Base-by-base conservation (phyloP, 352 stramenopile genomes). In the Globisporangium acanthophoron region DNA sequence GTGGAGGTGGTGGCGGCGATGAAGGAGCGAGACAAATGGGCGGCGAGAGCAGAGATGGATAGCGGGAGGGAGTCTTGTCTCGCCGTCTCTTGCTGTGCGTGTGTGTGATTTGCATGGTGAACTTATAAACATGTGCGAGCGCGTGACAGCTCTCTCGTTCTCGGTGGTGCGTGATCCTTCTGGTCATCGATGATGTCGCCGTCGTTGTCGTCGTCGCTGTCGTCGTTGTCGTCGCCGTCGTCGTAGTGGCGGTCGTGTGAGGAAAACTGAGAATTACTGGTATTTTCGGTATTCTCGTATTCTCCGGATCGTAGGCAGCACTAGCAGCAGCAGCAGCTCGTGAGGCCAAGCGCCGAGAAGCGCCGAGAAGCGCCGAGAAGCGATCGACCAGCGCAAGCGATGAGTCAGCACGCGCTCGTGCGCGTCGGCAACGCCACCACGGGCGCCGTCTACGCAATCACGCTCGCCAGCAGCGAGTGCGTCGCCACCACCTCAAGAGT, bases 401-500 rank as follows among this genome's bases (percentile, higher is more conserved):
- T 70, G 18, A 20, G 21, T 35, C 20, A n/a, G 11, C 18, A 11
- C 59, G 48, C 72, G 20, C 53, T 76, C 56, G 64, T 86, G 53
- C 69, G 54, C 40, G 77, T 87, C 33, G 77, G 72, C 37, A 73
- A 87, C 56, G 73, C 77, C 37, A 68, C 70, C 49, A 77, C 71
- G 3, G 77, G 77, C 56, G 59, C 51, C 46, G 41, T 69, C 24
- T 67, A 87, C 61, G 48, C 50, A 15, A 59, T 85, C 39, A 45
- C 69, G 52, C 58, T 85, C 29, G 55, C 41, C 16, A 81, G 71
- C 20, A 71, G 65, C 64, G 78, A 83, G 82, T 92, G 73, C 47
- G 68, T 69, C 7, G 20, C 31, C 54, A 40, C 43, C n/a, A 27
- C n/a, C 41, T n/a, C 40, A 45, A 8, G 12, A 45, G 16, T 5